phyloP scores from a whole-genome alignment of 108 stramenopile species.

The Schizochytrium sp. region DNA sequence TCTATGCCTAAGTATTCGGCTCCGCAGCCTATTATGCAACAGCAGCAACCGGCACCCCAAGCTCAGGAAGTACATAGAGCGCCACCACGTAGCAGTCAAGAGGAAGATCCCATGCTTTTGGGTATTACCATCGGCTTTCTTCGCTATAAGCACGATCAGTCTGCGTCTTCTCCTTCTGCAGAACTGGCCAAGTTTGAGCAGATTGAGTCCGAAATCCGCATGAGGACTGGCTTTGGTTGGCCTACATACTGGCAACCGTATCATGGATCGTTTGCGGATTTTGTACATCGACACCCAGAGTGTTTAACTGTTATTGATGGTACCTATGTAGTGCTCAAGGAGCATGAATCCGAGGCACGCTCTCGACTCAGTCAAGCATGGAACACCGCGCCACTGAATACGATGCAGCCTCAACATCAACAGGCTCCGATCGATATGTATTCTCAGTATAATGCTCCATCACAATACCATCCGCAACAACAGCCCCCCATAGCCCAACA shows the following conservation, averaged over 20 bases:
- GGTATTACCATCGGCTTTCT: conserved; percentile 8
- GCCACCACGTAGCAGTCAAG: neutral
- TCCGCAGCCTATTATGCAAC: neutral
- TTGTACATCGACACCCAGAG: neutral
- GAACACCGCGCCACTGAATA: neutral
- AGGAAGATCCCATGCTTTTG: neutral
- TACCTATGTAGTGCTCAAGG: neutral
- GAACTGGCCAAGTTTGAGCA: neutral
- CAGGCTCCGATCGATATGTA: neutral
- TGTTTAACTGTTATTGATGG: neutral
- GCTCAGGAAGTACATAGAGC: neutral
- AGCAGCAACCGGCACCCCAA: neutral
- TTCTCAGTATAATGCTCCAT: neutral
- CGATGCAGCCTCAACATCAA: conserved; percentile 16
- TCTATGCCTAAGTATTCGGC: neutral
- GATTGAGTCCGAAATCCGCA: neutral
- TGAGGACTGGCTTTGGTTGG: conserved; percentile 50
- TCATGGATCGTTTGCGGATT: neutral
- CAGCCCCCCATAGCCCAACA: neutral
- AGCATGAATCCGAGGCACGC: conserved; percentile 11
- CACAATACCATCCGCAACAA: neutral
- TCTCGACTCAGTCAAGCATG: neutral
- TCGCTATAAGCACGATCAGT: neutral
- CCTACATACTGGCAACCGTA: conserved; percentile 37
- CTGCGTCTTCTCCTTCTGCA: neutral